Base-by-base conservation (phyloP, 2,329 filamentous ascomycete genomes). In the Neofusicoccum sp. region DNA sequence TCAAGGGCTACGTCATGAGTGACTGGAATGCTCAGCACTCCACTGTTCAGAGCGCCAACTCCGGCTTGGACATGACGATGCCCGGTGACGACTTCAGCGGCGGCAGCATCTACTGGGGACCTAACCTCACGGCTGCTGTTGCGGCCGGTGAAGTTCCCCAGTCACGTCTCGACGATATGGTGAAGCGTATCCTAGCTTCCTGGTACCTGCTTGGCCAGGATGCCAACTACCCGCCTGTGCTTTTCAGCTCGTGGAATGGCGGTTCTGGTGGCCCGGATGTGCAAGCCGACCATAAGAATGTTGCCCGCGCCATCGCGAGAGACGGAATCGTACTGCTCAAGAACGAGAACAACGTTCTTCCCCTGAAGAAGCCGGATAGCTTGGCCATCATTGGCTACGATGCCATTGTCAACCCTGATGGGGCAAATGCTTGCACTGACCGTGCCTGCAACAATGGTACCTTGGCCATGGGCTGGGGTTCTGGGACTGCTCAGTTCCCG, bases 401-500 rank as follows among this genome's bases (percentile, higher is more conserved):
- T 73, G 89, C 92, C 14, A 89, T 89, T 1, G 81, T 87, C 14
- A 93, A 90, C 70, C 80, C 83, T 0, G 81, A 80, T 24, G 93
- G 93, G 1, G 87, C 90, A 28, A 96, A 97, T 68, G 86, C 89
- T 30, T 97, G 92, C 70, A 62, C 70, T 8, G 89, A 96, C 74
- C 85, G 89, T 31, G 85, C 73, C 68, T 87, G 80, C 71, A 79
- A 76, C 71, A 81, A 84, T 43, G 85, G 85, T 12, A 86, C 84
- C 2, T 77, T 90, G 3, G 86, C 85, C 14, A 88, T 89, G 84
- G 87, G 86, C 43, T 87, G 86, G 84, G 86, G 87, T 0, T 84
- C 81, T 26, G 86, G 86, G 6, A 79, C 82, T 3, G 81, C 80
- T 3, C 69, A 75, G 34, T 72, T 73, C 60, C 72, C 73, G 5